Percentiles rank a stretch among this genome's conserved stretches.
phyloP scores from a whole-genome alignment of 495 filamentous ascomycete genomes.

The Rhypophila decipiens region DNA sequence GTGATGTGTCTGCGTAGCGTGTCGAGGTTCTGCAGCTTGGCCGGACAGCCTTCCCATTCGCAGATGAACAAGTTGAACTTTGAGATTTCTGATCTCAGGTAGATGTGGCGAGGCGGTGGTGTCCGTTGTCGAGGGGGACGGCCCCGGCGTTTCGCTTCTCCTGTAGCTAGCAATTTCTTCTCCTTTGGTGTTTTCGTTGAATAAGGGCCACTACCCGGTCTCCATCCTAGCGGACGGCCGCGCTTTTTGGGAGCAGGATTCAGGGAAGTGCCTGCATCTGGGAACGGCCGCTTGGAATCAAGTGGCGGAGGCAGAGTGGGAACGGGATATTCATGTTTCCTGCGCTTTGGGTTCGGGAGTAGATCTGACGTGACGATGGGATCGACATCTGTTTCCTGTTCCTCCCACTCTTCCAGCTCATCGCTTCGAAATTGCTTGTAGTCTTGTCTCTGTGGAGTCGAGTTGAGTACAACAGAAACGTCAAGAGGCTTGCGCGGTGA shows the following conservation, averaged over 20 bases:
- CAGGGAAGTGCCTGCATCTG: background rate
- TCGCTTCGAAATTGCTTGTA: background rate
- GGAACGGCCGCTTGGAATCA: background rate
- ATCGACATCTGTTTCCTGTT: background rate
- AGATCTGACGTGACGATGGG: background rate
- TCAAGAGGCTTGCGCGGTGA: background rate
- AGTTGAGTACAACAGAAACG: background rate
- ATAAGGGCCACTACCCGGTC: constrained; percentile 15
- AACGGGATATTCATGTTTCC: background rate
- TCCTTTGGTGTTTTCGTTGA: background rate
- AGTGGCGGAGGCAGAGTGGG: background rate
- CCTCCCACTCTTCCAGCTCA: background rate
- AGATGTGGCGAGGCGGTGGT: constrained; percentile 18
- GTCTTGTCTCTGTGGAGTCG: background rate
- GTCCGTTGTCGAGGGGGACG: constrained; percentile 16
- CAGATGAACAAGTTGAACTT: constrained; percentile 26
- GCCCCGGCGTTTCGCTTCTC: constrained; percentile 14
- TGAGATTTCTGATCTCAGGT: constrained; percentile 14
- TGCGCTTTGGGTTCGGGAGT: background rate
- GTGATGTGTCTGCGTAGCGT: constrained; percentile 62
- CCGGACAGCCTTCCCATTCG: constrained; percentile 47
- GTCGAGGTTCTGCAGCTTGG: constrained; percentile 68
- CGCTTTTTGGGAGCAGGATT: constrained; percentile 15
- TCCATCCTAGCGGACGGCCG: constrained; percentile 26
- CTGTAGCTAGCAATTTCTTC: constrained; percentile 10